Base-by-base conservation (phyloP, 306 rosid genomes). In the Vicia faba region DNA sequence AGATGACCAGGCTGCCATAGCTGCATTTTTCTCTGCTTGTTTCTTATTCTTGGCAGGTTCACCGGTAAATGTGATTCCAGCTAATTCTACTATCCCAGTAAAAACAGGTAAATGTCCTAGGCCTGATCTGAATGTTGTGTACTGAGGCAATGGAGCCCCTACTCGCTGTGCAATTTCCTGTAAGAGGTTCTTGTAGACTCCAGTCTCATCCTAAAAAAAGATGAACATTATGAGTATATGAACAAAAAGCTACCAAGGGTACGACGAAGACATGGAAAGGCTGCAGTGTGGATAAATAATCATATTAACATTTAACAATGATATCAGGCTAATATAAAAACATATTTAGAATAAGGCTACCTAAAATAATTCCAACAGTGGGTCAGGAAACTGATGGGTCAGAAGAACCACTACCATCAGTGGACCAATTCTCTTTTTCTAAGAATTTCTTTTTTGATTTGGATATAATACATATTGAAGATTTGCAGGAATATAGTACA, bases 1-100 rank as follows among this genome's bases (percentile, higher is more conserved):
- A 71, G 96, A 82, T 19, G 97, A 88, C 97, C 97, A 91, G 44
- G 97, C 96, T 63, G 97, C 97, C 97, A 91, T 86, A 28, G 97
- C 97, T 14, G 97, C 96, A 85, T 91, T 91, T 81, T 88, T 91
- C 81, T 91, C 97, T 3, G 97, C 97, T 75, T 91, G 97, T 73
- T 91, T 91, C 71, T 88, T 88, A 51, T 86, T 91, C 88, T 91
- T 91, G 59, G 97, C 97, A 63, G 89, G 86, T 56, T 86, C 96
- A 14, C 97, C 97, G 3, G 96, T 91, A 68, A 91, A 88, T 25
- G 83, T 86, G 72, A 88, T 88, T 61, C 97, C 89, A 48, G 97
- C 97, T 74, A 91, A 78, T 76, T 91, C 97, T 36, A 91, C 97
- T 35, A 78, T 85, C 71, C 97, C 97, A 10, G 97, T 91, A 83